A percentile compares a stretch with the other conserved stretches of the same genome.
Conservation (phyloP, 2,329 filamentous ascomycete genomes). For the Rutstroemia sydowiana region DNA sequence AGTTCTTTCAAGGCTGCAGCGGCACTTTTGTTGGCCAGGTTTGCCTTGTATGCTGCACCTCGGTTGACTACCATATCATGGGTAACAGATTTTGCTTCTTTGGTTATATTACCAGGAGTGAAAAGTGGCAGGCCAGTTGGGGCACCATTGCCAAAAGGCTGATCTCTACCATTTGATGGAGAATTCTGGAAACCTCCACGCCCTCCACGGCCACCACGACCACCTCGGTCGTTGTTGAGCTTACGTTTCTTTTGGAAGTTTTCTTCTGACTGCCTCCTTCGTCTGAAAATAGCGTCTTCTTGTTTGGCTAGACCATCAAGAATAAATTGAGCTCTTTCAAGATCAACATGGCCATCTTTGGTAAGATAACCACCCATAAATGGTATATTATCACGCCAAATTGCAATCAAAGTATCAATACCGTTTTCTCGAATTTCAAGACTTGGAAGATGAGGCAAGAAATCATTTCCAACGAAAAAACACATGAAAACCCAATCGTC, state of each 20-base stretch:
- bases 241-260: conserved; percentile 75
- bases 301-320: conserved; percentile 82
- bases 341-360: conserved; percentile 86
- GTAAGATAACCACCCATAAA: conserved; percentile 93
- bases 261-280: conserved; percentile 79
- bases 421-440: conserved; percentile 95
- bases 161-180: conserved; percentile 24
- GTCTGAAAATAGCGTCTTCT: conserved; percentile 87
- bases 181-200: conserved; percentile 26
- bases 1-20: conserved; percentile 81
- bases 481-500: conserved; percentile 99
- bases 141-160: conserved; percentile 19
- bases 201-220: conserved; percentile 30
- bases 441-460: conserved; percentile 93
- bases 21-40: conserved; percentile 86
- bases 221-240: conserved; percentile 51
- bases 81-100: conserved; percentile 57
- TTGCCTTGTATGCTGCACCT: conserved; percentile 57
- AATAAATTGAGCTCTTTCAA: conserved; percentile 80
- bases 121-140: conserved; percentile 48
- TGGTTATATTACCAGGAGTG: conserved; percentile 47
- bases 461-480: conserved; percentile 98
- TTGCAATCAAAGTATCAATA: conserved; percentile 91
- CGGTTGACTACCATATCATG: conserved; percentile 85
- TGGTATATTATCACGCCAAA: conserved; percentile 90